Conservation (phyloP, 352 stramenopile genomes). For the Phytophthora hybrid region DNA sequence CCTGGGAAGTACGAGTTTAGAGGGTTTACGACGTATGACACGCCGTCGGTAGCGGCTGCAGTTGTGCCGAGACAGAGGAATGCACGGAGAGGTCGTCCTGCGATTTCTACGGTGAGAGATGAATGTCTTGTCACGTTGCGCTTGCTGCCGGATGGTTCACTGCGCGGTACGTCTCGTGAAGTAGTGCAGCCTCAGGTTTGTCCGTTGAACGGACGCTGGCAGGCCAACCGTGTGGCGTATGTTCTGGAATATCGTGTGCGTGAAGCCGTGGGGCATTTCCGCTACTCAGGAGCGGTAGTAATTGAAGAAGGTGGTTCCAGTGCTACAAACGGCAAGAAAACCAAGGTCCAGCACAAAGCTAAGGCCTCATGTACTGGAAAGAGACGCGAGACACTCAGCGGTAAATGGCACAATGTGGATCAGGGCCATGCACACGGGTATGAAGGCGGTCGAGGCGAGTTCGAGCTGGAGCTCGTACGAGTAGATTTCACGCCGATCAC, state of each 20-base stretch:
- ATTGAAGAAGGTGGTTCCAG: slow-evolving; percentile 25
- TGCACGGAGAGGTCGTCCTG: slow-evolving; percentile 18
- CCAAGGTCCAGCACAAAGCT: slow-evolving; percentile 15
- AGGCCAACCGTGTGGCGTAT: slow-evolving; percentile 63
- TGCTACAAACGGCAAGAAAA: slow-evolving; percentile 8
- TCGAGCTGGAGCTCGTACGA: slow-evolving; percentile 59
- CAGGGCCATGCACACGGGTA: slow-evolving; percentile 54
- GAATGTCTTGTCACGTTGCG: slow-evolving; percentile 74
- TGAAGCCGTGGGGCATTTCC: slow-evolving; percentile 67
- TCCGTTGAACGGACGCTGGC: slow-evolving; percentile 56
- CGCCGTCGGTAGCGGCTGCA: slow-evolving; percentile 15
- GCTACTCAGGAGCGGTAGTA: slow-evolving; percentile 62
- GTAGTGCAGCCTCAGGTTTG: slow-evolving; percentile 71
- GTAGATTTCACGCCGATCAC: slow-evolving; percentile 36
- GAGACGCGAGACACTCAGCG: slow-evolving; percentile 44
- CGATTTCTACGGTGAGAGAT: slow-evolving; percentile 43
- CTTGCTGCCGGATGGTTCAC: slow-evolving; percentile 58
- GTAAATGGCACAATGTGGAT: slow-evolving; percentile 75
- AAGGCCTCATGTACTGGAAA: slow-evolving; percentile 10
- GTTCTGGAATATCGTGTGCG: slow-evolving; percentile 71
- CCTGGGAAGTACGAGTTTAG: slow-evolving; percentile 73
- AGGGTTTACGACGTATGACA: slow-evolving; percentile 61
- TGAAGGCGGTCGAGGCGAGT: slow-evolving; percentile 61
- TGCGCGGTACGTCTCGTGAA: slow-evolving; percentile 66
- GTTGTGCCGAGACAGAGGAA: slow-evolving; percentile 25